phyloP scores from a whole-genome alignment of 352 stramenopile species.

The Pythium pyrilobum region DNA sequence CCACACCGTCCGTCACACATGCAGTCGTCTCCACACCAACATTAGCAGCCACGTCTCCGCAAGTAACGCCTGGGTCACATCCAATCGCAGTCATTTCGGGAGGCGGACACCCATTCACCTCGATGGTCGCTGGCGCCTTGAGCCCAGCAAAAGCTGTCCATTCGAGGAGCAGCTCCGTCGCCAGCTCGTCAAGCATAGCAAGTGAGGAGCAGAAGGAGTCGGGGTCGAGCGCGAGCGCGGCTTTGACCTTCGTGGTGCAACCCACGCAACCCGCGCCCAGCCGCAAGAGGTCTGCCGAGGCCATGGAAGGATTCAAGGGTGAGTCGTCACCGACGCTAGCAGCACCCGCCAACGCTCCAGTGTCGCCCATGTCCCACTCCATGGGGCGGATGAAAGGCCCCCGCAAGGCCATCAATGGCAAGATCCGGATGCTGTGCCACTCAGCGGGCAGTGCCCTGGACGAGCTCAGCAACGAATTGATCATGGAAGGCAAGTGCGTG shows the following conservation, averaged over 20 bases:
- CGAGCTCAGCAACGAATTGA: constrained; percentile 84
- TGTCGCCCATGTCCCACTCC: neutral
- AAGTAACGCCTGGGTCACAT: too few species aligned
- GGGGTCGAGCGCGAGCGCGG: neutral
- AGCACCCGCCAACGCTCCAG: neutral
- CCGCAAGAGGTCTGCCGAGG: constrained; percentile 44
- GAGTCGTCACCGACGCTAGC: neutral
- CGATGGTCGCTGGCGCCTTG: too few species aligned
- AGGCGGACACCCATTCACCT: too few species aligned
- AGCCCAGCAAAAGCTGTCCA: too few species aligned
- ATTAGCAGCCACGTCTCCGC: too few species aligned
- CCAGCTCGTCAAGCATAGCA: neutral
- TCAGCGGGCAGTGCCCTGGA: constrained; percentile 74
- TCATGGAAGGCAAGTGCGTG: constrained; percentile 69
- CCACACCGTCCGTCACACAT: neutral
- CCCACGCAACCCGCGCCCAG: constrained; percentile 15
- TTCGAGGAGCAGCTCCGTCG: too few species aligned
- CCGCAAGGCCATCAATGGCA: constrained; percentile 82
- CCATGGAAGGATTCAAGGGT: constrained; percentile 18
- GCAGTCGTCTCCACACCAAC: neutral
- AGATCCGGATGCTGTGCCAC: constrained; percentile 81
- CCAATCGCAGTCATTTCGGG: too few species aligned
- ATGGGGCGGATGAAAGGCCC: constrained; percentile 32
- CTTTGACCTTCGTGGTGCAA: too few species aligned
- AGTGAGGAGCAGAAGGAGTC: neutral